phyloP scores from a whole-genome alignment of 73 alveolate genomes.

The Halteria grandinella region DNA sequence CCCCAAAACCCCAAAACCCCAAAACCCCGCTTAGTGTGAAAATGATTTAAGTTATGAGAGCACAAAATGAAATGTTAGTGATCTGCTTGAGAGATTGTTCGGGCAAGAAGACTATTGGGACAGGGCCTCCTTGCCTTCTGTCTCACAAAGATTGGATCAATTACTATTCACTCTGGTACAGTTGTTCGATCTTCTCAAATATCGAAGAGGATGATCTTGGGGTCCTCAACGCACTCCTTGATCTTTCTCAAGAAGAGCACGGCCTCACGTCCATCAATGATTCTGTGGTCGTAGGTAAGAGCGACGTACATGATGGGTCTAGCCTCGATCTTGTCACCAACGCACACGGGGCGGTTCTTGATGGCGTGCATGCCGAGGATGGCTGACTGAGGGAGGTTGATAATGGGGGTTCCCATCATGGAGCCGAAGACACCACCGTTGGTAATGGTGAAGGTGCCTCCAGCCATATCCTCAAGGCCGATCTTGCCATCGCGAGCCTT shows the following conservation, averaged over 20 bases:
- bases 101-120: too few relatives aligned
- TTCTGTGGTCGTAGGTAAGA: slow-evolving; percentile 77
- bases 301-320: slow-evolving; percentile 89
- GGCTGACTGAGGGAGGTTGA: slow-evolving; percentile 89
- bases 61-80: too few relatives aligned
- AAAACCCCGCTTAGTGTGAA: too few relatives aligned
- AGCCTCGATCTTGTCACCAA: slow-evolving; percentile 83
- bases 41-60: too few relatives aligned
- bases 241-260: slow-evolving; percentile 71
- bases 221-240: slow-evolving; percentile 77
- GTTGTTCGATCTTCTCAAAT: slow-evolving; percentile 40
- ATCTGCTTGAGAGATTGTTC: too few relatives aligned
- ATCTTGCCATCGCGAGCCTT: slow-evolving; percentile 91
- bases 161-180: too few relatives aligned
- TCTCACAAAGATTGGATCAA: too few relatives aligned
- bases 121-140: too few relatives aligned
- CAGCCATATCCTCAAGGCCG: slow-evolving; percentile 88
- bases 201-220: slow-evolving; percentile 64
- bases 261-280: slow-evolving; percentile 81
- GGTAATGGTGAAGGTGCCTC: slow-evolving; percentile 91
- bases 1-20: too few relatives aligned
- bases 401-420: slow-evolving; percentile 92
- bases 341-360: slow-evolving; percentile 84
- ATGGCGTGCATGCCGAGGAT: slow-evolving; percentile 93
- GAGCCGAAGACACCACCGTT: slow-evolving; percentile 93